phyloP scores from a whole-genome alignment of 306 rosid genomes.

The Macrotyloma uniflorum region DNA sequence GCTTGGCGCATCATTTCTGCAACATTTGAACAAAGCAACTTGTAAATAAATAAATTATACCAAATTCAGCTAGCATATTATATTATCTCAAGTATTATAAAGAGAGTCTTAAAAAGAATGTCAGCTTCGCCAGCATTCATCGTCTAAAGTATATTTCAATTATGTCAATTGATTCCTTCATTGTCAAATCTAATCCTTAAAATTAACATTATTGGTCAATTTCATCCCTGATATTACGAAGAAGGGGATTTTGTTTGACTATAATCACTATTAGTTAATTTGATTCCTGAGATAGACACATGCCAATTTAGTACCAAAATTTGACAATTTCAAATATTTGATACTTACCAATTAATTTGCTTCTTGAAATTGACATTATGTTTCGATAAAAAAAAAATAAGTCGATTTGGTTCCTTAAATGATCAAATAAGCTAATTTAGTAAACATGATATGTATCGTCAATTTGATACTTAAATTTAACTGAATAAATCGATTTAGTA shows the following conservation, averaged over 20 bases:
- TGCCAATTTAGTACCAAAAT: too few relatives aligned
- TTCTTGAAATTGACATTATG: neutral
- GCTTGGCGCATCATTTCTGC: conserved; percentile 99
- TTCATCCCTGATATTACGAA: neutral
- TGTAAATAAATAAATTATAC: conserved; percentile 1
- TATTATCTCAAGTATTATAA: too few relatives aligned
- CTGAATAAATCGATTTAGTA: neutral
- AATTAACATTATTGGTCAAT: neutral
- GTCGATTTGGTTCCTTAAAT: neutral
- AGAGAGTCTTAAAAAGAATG: too few relatives aligned
- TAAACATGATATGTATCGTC: neutral
- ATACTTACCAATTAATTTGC: neutral
- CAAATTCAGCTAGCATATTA: neutral
- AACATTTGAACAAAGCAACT: conserved; percentile 15
- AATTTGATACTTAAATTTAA: neutral
- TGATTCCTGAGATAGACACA: neutral
- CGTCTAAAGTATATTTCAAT: conserved; percentile 11
- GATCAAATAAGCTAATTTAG: neutral
- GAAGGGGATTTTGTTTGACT: neutral
- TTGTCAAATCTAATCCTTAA: neutral
- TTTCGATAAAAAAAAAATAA: neutral
- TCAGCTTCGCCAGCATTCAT: too few relatives aligned
- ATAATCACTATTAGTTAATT: neutral
- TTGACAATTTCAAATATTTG: too few relatives aligned
- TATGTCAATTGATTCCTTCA: neutral